A percentile compares a stretch with the other conserved stretches of the same genome.
Conservation (phyloP, 331 rosid species). For the Ulmus americana region DNA sequence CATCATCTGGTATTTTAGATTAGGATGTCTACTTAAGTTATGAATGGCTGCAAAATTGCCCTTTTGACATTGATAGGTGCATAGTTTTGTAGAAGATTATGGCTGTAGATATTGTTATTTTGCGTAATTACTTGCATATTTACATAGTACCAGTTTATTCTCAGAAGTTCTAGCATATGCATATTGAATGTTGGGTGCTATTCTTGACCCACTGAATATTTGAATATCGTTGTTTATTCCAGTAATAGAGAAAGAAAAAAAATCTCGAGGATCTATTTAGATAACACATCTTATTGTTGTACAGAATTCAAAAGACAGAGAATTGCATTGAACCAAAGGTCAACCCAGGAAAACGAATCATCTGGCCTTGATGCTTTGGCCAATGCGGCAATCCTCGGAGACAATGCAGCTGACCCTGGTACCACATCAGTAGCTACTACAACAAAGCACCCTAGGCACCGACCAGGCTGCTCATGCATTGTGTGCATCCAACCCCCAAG, state of each 20-base stretch:
- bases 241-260: too few species aligned
- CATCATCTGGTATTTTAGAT: neutral
- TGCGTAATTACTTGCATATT: too few species aligned
- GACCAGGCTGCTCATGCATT: constrained; percentile 99
- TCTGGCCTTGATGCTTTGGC: constrained; percentile 92
- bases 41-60: neutral
- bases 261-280: neutral
- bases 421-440: constrained; percentile 70
- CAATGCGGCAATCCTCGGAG: constrained; percentile 81
- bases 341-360: constrained; percentile 53
- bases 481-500: constrained; percentile 99
- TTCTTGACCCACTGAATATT: too few species aligned
- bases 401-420: constrained; percentile 52
- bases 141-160: too few species aligned
- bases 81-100: neutral
- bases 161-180: neutral
- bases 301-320: constrained; percentile 75
- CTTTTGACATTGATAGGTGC: neutral
- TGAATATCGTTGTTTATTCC: too few species aligned
- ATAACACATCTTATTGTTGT: constrained; percentile 10
- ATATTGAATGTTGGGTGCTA: too few species aligned
- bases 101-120: too few species aligned
- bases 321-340: constrained; percentile 37
- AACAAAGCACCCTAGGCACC: constrained; percentile 93
- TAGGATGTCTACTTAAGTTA: neutral